phyloP scores from a whole-genome alignment of 2,329 filamentous ascomycete genomes.

The Venturia oleaginea region DNA sequence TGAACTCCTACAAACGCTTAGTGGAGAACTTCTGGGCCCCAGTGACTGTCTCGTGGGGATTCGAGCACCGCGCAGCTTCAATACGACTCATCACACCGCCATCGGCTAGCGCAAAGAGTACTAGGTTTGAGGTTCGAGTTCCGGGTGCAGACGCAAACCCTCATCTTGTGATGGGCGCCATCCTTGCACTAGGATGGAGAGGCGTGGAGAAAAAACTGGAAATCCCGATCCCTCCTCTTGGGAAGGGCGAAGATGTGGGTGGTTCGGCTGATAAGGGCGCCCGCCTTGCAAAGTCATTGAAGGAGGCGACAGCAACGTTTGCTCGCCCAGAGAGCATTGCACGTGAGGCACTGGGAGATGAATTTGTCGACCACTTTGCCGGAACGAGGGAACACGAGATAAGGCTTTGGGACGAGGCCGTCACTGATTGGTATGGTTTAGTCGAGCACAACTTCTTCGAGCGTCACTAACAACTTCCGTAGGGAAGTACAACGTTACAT shows the following conservation, averaged over 20 bases:
- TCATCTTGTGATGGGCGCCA: slow-evolving; percentile 75
- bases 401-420: slow-evolving; percentile 84
- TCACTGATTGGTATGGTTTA: slow-evolving; percentile 80
- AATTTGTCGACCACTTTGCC: slow-evolving; percentile 91
- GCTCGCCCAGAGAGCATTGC: slow-evolving; percentile 72
- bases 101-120: slow-evolving; percentile 73
- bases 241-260: slow-evolving; percentile 76
- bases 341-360: slow-evolving; percentile 87
- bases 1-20: slow-evolving; percentile 96
- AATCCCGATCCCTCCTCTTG: slow-evolving; percentile 72
- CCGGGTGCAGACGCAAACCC: slow-evolving; percentile 92
- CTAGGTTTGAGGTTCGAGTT: slow-evolving; percentile 85
- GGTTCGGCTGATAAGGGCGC: slow-evolving; percentile 60
- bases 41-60: slow-evolving; percentile 92
- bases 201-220: slow-evolving; percentile 88
- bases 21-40: slow-evolving; percentile 99
- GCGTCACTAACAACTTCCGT: slow-evolving; percentile 2
- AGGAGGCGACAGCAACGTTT: slow-evolving; percentile 75
- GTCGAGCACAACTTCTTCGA: neutral
- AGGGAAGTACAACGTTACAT: slow-evolving; percentile 74
- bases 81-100: slow-evolving; percentile 86
- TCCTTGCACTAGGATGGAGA: slow-evolving; percentile 80
- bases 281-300: slow-evolving; percentile 72
- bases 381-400: slow-evolving; percentile 90
- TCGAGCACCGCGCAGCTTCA: slow-evolving; percentile 89